Evolutionary conservation across 257 asterid species (phyloP), one percentile per base, ranked within the genome.

Genomic region (Galeopsis tetrahit): DNA sequence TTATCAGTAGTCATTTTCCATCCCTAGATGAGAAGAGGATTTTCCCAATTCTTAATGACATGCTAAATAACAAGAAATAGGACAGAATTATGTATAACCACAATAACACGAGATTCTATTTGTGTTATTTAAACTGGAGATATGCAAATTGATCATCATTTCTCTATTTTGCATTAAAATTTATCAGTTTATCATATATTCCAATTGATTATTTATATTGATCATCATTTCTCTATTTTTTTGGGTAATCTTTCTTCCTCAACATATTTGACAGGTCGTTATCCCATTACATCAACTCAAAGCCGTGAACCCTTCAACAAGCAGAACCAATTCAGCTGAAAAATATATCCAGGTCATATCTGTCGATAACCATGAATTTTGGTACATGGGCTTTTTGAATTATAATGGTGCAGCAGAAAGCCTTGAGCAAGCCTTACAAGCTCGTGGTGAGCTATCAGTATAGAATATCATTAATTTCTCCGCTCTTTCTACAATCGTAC

Each of bases 381-480:
- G 99, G 98, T 88, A 81, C 78, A 86, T 92, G 98, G 99, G 99
- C 42, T 95, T 95, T 40, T 78, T 95, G 68, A 82, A 90, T 57
- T 95, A 95, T 53, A 81, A 64, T 3, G 84, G 92, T 13, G 98
- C 99, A 15, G 96, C 86, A 14, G 87, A 86, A 71, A 85, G 81
- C 86, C 86, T 95, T 14, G 87, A 85, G 75, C 86, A 87, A 36
- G 81, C 84, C 31, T 70, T 90, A 51, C 74, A 70, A 55, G 81
- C 85, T 46, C 83, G 75, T 5, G 82, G 66, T 34, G 59, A 36
- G 51, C 82, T 77, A 49, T 73, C 89, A 3, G 89, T 77, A 76
- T 85, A 82, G 80, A 77, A 28, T 35, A 13, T 56, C 68, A 48
- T 21, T 21, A 21, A 21, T 21, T 21, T 21, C 28, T 21, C 28